Conservation (phyloP, 305 asterid species). For the Solanum chacoense region DNA sequence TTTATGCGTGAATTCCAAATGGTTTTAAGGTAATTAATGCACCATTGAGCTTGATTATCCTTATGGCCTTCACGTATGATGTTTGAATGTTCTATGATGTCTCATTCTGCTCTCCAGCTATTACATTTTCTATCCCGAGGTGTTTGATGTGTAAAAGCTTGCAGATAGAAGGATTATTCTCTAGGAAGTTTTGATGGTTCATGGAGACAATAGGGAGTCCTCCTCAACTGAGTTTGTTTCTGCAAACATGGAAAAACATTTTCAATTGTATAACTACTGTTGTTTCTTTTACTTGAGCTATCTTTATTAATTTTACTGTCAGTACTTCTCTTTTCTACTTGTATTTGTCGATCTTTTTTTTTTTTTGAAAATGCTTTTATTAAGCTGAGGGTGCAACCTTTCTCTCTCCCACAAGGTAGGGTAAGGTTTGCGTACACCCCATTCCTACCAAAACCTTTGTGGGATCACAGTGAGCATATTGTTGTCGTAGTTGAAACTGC, state of each 20-base stretch:
- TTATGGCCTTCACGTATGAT: neutral
- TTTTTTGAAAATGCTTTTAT: neutral
- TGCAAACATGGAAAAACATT: neutral
- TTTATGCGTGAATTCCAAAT: slow-evolving; percentile 71
- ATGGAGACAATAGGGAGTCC: neutral
- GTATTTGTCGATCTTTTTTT: neutral
- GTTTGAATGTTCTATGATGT: neutral
- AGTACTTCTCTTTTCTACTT: neutral
- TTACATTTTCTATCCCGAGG: neutral
- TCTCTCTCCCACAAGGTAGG: neutral
- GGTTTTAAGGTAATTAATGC: slow-evolving; percentile 45
- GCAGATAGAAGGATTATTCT: neutral
- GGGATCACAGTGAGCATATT: neutral
- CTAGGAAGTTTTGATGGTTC: neutral
- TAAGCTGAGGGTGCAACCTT: neutral
- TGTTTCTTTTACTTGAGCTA: neutral
- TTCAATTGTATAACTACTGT: neutral
- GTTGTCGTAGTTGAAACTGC: neutral
- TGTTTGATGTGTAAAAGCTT: neutral
- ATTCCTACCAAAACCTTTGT: neutral
- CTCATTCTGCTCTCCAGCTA: neutral
- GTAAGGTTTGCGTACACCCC: neutral
- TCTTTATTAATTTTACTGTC: neutral
- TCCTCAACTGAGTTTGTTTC: neutral
- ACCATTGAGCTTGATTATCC: neutral